Base-by-base conservation (phyloP, 2,329 filamentous ascomycete species). In the Monosporascus sp. region DNA sequence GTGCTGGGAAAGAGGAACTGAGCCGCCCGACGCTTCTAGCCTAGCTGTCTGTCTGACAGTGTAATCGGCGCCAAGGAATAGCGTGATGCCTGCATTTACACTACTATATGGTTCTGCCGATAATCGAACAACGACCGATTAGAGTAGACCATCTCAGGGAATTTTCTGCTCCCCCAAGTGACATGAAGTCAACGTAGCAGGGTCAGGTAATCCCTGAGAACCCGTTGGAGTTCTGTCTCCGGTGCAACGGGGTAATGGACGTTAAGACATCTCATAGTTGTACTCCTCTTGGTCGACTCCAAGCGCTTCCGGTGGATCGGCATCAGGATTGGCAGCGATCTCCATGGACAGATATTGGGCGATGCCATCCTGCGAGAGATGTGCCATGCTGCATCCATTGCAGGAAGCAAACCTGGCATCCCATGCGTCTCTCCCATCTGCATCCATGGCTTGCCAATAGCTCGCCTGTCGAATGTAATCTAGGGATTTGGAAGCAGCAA, bases 241-340 rank as follows among this genome's bases (percentile, higher is more conserved):
- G 14, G 38, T 20, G 17, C 38, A n/a, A n/a, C 9, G 1, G 17
- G 17, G 17, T 41, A 20, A 19, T 41, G 19, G 22, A 27, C n/a
- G 41, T 45, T 58, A 56, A 55, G 47, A 51, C 26, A 17, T 51
- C 26, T 40, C 58, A 45, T 45, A 41, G 36, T 62, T 57, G 19
- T 58, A 54, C 38, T 58, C 45, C 34, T 64, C 61, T 16, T 54
- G 55, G 50, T 64, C 62, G 20, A 62, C 50, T 1, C 60, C 64
- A 14, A 66, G 59, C 19, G 64, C 64, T 47, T 68, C 66, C 5
- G 61, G 63, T 38, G 66, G 65, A 38, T 68, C 66, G 20, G 53
- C 63, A 19, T 66, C 59, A 22, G 56, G 50, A 27, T 62, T 52
- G 43, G 59, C 19, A 9, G 53, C 49, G 16, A 56, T 49, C 7